Base-by-base conservation (phyloP, 1,139 yeast species). In the Scheffersomyces parashehatae region DNA sequence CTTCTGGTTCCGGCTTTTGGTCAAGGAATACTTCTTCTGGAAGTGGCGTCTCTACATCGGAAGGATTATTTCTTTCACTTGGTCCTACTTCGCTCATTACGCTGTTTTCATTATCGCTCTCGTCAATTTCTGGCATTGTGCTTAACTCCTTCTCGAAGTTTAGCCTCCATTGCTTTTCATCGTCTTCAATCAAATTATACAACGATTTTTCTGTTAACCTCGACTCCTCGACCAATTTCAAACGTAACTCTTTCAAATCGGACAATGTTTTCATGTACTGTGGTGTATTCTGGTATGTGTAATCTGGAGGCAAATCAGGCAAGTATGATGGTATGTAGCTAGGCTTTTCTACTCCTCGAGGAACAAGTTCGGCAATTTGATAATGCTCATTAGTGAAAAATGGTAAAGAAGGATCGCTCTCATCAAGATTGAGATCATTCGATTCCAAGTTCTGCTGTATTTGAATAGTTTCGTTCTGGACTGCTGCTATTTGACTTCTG, bases 261-360 rank as follows among this genome's bases (percentile, higher is more conserved):
- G 84, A 78, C n/a, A 83, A 66, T 14, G 85, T 72, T 28, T 80
- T 71, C 49, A 82, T 75, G 59, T 73, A 88, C 48, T 77, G 75
- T 0, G 96, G 85, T 0, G 97, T 87, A 41, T 81, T 77, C 62
- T 81, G 83, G 59, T 85, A 91, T 0, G 98, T 91, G 63, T 90
- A 95, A 56, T 88, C 96, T 0, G 98, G 97, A 1, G 98, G 98
- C 32, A 90, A 73, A 16, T 82, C 83, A 0, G 98, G 98, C 56
- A 91, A 68, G 82, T 89, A 89, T 4, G 67, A 56, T 0, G 95
- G 95, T 4, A 88, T 75, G 52, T 82, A 81, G 2, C 60, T 57
- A n/a, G 82, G 82, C 34, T 72, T 64, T 15, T 64, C 57, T 28
- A 76, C 68, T 11, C 74, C 69, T 13, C 83, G 73, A 0, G 93